A percentile compares a stretch with the other conserved stretches of the same genome.
phyloP scores from a whole-genome alignment of 208 protist species.

The Leishmania turanica region DNA sequence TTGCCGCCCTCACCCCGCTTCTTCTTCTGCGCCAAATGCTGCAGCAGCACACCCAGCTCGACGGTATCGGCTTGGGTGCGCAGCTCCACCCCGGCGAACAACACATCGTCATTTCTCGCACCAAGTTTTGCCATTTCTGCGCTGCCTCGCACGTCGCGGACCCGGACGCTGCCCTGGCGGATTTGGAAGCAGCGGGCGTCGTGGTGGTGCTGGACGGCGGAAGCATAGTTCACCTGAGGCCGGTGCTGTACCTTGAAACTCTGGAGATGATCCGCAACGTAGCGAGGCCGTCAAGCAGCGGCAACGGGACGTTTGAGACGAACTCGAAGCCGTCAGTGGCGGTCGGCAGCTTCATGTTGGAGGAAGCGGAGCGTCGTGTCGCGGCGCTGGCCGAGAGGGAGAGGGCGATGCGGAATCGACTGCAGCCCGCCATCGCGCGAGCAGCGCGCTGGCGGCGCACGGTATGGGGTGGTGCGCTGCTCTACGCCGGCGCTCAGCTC shows the following conservation, averaged over 20 bases:
- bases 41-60: constrained; percentile 44
- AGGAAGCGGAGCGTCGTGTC: constrained; percentile 43
- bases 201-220: constrained; percentile 62
- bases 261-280: constrained; percentile 8
- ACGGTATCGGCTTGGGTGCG: constrained; percentile 24
- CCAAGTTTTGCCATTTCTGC: constrained; percentile 61
- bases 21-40: constrained; percentile 60
- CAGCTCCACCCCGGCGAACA: constrained; percentile 15
- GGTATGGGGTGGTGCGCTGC: constrained; percentile 65
- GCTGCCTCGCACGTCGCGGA: constrained; percentile 51
- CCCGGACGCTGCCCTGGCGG: constrained; percentile 37
- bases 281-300: neutral
- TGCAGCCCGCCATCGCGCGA: constrained; percentile 50
- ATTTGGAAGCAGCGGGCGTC: constrained; percentile 50
- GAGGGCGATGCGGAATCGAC: constrained; percentile 34
- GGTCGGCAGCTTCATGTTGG: constrained; percentile 40
- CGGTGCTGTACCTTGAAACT: constrained; percentile 57
- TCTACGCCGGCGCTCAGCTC: constrained; percentile 68
- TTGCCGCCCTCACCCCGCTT: constrained; percentile 50
- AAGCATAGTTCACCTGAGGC: constrained; percentile 56
- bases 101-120: constrained; percentile 54
- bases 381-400: constrained; percentile 37
- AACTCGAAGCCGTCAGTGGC: neutral
- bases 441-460: constrained; percentile 58
- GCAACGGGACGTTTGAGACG: neutral